Base-by-base conservation (phyloP, 2,329 filamentous ascomycete genomes). In the Arachnomyces sp. region DNA sequence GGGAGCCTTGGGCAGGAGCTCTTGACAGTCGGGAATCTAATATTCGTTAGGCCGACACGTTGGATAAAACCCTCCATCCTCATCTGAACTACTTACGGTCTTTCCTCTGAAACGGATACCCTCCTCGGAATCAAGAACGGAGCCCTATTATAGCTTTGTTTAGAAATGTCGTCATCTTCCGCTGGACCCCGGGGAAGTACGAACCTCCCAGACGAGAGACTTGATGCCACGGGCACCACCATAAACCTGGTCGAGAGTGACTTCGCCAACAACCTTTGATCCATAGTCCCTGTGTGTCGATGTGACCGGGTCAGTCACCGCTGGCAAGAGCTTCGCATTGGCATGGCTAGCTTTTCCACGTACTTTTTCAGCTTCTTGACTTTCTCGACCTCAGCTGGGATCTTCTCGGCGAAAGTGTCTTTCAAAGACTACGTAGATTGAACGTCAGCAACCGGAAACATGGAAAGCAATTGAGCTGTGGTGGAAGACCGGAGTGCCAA, bases 201-300 rank as follows among this genome's bases (percentile, higher is more conserved):
- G 34, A 51, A 74, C 84, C 74, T 98, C 92, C 92, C 92, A 98
- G 60, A 98, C 92, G 48, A 98, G 83, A 56, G 83, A 84, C 81
- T 96, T 98, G 75, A 98, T 94, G 62, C 92, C 90, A 75, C 92
- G 90, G 63, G 92, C 92, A 82, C 92, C 92, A 67, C 92, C 92
- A 69, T 96, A 98, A 65, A 95, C 92, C 75, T 98, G 92, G 77
- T 96, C 92, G 53, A 98, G 86, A 47, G 92, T 98, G 66, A 98
- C 87, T 79, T 96, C 87, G 68, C 92, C 90, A 56, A 98, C 66
- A 60, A 96, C 86, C 75, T 90, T 96, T 77, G 77, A 86, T 67
- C 92, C 92, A 68, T 93, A 80, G 65, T 95, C 90, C 74, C 88
- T 94, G 17, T 15, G 29, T 7, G 9, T 29, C 11, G 7, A 18